phyloP scores from a whole-genome alignment of 495 filamentous ascomycete genomes.

The Penicillium malachiteum region DNA sequence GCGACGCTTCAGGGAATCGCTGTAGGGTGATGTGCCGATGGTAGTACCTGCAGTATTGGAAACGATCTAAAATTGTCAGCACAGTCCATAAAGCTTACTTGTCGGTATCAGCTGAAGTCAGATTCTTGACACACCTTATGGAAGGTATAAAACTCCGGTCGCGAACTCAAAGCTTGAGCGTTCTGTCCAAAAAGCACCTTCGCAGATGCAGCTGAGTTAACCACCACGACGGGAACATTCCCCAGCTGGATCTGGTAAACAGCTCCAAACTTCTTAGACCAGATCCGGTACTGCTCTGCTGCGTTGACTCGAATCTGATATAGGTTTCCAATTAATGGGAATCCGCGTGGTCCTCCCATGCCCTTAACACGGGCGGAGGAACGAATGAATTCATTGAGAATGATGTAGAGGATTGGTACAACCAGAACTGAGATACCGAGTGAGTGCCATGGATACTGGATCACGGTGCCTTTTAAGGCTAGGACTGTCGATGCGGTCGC shows the following conservation, averaged over 20 bases:
- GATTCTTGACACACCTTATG: constrained; percentile 49
- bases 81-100: neutral
- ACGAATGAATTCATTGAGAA: constrained; percentile 54
- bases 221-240: constrained; percentile 59
- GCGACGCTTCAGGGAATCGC: constrained; percentile 60
- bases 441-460: constrained; percentile 29
- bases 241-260: constrained; percentile 67
- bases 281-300: constrained; percentile 58
- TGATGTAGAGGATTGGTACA: constrained; percentile 43
- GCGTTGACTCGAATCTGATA: constrained; percentile 58
- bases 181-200: constrained; percentile 59
- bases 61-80: constrained; percentile 43
- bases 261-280: constrained; percentile 55
- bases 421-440: constrained; percentile 25
- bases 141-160: constrained; percentile 65
- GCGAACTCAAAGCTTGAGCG: constrained; percentile 56
- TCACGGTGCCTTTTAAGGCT: constrained; percentile 19
- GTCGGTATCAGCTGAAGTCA: neutral
- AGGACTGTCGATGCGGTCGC: constrained; percentile 29
- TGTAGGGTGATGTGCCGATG: constrained; percentile 64
- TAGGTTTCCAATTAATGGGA: constrained; percentile 64
- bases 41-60: constrained; percentile 64
- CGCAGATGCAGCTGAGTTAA: constrained; percentile 57
- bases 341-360: constrained; percentile 54
- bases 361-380: constrained; percentile 47